Evolutionary conservation across 73 alveolate species (phyloP).

Genomic region (Stentor coeruleus): DNA sequence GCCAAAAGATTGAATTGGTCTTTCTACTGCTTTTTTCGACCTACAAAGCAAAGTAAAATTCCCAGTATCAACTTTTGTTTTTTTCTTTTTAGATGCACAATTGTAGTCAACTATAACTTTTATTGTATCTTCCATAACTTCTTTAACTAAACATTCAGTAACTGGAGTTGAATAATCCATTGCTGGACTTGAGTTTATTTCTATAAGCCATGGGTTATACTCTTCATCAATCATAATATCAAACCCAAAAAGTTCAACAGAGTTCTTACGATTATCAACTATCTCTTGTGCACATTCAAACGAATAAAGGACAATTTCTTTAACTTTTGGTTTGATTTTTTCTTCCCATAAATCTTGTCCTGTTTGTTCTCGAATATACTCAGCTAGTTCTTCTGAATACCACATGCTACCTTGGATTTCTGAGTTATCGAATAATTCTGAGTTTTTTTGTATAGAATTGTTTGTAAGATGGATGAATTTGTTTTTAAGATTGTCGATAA

Average conservation of each 20-base stretch:
- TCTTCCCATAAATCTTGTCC: slow-evolving; percentile 90
- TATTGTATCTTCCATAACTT: slow-evolving; percentile 75
- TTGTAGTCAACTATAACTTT: slow-evolving; percentile 82
- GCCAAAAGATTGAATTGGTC: slow-evolving; percentile 46
- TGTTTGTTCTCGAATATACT: slow-evolving; percentile 64
- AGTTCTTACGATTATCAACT: slow-evolving; percentile 80
- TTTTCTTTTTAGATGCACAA: slow-evolving; percentile 61
- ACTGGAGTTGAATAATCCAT: slow-evolving; percentile 82
- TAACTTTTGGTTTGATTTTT: slow-evolving; percentile 71
- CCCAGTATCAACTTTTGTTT: slow-evolving; percentile 81
- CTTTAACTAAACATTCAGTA: slow-evolving; percentile 76
- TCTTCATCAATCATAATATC: slow-evolving; percentile 90
- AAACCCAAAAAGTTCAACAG: slow-evolving; percentile 92
- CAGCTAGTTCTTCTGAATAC: slow-evolving; percentile 74
- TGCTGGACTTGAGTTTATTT: slow-evolving; percentile 85
- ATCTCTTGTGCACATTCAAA: slow-evolving; percentile 87
- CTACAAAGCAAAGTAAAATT: slow-evolving; percentile 72
- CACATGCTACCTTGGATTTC: slow-evolving; percentile 98
- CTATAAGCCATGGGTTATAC: slow-evolving; percentile 83
- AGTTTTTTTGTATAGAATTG: slow-evolving; percentile 90
- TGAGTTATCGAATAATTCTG: slow-evolving; percentile 61
- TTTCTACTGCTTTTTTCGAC: slow-evolving; percentile 51
- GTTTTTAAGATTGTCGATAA: slow-evolving; percentile 79
- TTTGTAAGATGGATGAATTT: slow-evolving; percentile 92
- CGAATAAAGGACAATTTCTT: slow-evolving; percentile 74